Evolutionary conservation across 257 asterid species (phyloP).

Genomic region (Solanum piurae): DNA sequence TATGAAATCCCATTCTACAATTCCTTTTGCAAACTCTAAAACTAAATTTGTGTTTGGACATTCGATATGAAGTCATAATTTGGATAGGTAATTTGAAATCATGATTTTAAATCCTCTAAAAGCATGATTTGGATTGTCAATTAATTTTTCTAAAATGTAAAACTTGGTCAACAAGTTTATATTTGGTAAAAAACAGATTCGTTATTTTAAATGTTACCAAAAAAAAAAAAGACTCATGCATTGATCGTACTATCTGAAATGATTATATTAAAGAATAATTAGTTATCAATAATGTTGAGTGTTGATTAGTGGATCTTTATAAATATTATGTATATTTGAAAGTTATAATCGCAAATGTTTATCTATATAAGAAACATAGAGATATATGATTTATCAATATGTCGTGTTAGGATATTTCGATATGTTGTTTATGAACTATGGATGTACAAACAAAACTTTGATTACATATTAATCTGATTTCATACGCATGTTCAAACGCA

Average conservation of each 20-base stretch:
- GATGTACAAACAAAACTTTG: too few species aligned
- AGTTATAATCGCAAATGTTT: not conserved
- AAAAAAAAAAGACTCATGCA: not conserved
- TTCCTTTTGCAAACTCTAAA: not conserved
- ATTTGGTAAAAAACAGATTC: too few species aligned
- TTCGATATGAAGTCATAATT: not conserved
- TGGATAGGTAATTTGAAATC: too few species aligned
- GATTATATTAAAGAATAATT: not conserved
- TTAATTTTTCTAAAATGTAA: too few species aligned
- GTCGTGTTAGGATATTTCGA: not conserved
- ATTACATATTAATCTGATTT: too few species aligned
- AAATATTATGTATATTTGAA: too few species aligned
- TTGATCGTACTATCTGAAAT: not conserved
- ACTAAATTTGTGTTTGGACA: not conserved
- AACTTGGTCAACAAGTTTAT: not conserved
- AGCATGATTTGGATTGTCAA: not conserved
- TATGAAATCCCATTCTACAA: not conserved
- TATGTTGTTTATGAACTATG: too few species aligned
- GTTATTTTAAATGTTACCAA: too few species aligned
- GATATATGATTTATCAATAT: too few species aligned
- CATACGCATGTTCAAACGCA: not conserved
- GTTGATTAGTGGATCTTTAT: too few species aligned
- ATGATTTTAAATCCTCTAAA: not conserved
- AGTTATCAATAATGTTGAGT: not conserved
- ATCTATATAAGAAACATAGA: not conserved